Evolutionary conservation across 1,139 yeast genomes (phyloP).

Genomic region (Scheffersomyces illinoinensis): DNA sequence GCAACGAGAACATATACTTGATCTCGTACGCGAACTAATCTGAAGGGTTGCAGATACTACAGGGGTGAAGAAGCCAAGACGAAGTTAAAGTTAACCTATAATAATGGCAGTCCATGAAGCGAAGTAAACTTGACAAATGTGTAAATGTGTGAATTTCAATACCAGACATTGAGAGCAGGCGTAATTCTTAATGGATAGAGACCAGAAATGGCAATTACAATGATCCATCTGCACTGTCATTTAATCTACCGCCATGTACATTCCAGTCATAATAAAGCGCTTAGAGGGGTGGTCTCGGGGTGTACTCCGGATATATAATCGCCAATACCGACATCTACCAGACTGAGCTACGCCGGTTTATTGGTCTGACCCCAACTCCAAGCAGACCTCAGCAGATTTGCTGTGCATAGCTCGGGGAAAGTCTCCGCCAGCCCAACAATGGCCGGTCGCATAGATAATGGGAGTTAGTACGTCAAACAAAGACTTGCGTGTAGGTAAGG

Average conservation of each 20-base stretch:
- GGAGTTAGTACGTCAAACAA: not conserved
- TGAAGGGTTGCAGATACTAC: not conserved
- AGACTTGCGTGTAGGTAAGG: not conserved
- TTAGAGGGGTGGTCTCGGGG: not conserved
- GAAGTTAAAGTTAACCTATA: not conserved
- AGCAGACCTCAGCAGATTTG: not conserved
- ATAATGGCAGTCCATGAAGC: not conserved
- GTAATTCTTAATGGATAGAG: too few relatives aligned
- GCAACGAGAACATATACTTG: not conserved
- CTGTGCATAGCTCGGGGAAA: not conserved
- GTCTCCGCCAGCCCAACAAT: not conserved
- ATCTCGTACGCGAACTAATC: not conserved
- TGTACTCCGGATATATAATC: not conserved
- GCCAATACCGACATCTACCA: not conserved
- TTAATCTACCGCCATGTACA: not conserved
- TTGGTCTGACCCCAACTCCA: not conserved
- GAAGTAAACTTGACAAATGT: not conserved
- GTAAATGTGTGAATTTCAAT: not conserved
- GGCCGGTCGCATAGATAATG: not conserved
- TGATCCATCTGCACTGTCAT: too few relatives aligned
- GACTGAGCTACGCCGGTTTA: too few relatives aligned
- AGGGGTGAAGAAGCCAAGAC: not conserved
- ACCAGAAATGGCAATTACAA: too few relatives aligned
- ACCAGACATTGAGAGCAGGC: too few relatives aligned
- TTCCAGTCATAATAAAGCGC: not conserved